phyloP scores from a whole-genome alignment of 495 filamentous ascomycete genomes.

The Aspergillus saccharolyticus region DNA sequence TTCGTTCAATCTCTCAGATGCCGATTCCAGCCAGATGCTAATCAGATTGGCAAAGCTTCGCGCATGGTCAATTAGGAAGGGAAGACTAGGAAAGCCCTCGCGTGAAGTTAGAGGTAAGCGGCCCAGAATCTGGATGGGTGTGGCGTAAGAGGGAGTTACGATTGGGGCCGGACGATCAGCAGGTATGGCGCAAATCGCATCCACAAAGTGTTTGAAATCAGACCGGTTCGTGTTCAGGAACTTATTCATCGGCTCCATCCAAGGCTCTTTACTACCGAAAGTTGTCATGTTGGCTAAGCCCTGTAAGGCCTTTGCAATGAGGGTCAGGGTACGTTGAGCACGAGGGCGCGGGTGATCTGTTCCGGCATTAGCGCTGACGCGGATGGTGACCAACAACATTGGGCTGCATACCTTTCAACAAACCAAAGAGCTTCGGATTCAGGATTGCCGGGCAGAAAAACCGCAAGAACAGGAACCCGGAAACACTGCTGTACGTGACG shows the following conservation, averaged over 20 bases:
- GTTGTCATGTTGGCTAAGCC: conserved; percentile 88
- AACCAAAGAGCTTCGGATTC: conserved; percentile 92
- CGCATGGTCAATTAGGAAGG: conserved; percentile 88
- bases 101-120: conserved; percentile 75
- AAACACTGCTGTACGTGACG: conserved; percentile 94
- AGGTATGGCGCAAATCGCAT: conserved; percentile 77
- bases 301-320: conserved; percentile 95
- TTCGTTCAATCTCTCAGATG: conserved; percentile 31
- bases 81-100: conserved; percentile 92
- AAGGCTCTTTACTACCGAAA: conserved; percentile 91
- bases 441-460: conserved; percentile 96
- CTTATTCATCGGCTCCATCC: conserved; percentile 99
- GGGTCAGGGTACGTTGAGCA: conserved; percentile 85
- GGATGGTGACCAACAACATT: not conserved
- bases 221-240: conserved; percentile 45
- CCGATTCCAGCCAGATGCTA: conserved; percentile 74
- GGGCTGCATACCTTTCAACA: conserved; percentile 62
- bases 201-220: conserved; percentile 82
- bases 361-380: conserved; percentile 11
- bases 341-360: conserved; percentile 78
- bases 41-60: conserved; percentile 85
- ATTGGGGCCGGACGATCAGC: conserved; percentile 57
- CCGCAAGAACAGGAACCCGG: conserved; percentile 90
- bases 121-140: conserved; percentile 84
- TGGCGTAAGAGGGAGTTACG: conserved; percentile 84